phyloP scores from a whole-genome alignment of 805 yeast genomes.

The Hanseniaspora lindneri region DNA sequence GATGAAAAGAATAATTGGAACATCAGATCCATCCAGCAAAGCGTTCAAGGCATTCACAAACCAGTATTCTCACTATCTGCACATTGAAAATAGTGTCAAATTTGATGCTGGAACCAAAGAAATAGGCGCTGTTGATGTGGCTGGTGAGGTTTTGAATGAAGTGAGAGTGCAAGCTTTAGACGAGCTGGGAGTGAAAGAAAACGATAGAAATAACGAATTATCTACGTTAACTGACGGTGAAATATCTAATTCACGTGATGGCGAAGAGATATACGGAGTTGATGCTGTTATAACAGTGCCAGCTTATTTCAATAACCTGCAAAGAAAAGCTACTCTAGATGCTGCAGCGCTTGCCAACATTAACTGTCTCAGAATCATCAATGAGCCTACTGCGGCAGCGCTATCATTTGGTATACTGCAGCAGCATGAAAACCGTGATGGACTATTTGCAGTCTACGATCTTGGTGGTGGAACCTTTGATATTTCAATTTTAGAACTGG shows the following conservation, averaged over 20 bases:
- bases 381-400: conserved; percentile 82
- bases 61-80: conserved; percentile 2
- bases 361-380: conserved; percentile 61
- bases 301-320: conserved; percentile 72
- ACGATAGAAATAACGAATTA: conserved; percentile 31
- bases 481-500: conserved; percentile 65
- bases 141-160: conserved; percentile 70
- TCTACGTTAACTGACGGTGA: no score
- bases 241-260: no score
- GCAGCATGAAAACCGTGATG: conserved; percentile 28
- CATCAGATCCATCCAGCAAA: conserved; percentile 55
- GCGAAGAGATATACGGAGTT: conserved; percentile 24
- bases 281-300: conserved; percentile 75
- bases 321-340: conserved; percentile 71
- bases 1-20: conserved; percentile 69
- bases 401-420: conserved; percentile 66
- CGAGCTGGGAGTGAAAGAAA: conserved; percentile 42
- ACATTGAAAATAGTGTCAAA: conserved; percentile 22
- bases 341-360: conserved; percentile 69
- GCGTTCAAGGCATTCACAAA: conserved; percentile 26
- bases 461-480: conserved; percentile 82
- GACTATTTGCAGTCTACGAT: conserved; percentile 46
- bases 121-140: conserved; percentile 35
- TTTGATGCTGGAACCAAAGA: conserved; percentile 48
- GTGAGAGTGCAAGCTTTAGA: conserved; percentile 51